Evolutionary conservation across 495 filamentous ascomycete species (phyloP).

Genomic region (Podospora bellae-mahoneyi): DNA sequence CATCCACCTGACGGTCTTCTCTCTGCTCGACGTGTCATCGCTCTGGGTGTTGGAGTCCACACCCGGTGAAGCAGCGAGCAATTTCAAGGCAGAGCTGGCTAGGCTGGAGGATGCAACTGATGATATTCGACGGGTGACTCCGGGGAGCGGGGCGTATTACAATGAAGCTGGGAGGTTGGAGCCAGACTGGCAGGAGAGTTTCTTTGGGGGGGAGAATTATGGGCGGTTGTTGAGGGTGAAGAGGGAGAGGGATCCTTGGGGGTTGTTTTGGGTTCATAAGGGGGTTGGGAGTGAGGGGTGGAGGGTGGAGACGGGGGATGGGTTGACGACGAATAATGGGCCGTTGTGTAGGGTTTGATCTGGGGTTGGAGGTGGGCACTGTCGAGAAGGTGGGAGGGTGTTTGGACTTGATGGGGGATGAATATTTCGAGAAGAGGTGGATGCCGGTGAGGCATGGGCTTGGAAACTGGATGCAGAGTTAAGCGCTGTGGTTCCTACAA

Average conservation of each 20-base stretch:
- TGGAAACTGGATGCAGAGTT: not conserved
- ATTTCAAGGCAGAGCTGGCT: not conserved
- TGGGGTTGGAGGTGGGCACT: too few relatives aligned
- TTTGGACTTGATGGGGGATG: not conserved
- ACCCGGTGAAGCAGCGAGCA: not conserved
- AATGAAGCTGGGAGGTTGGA: constrained; percentile 52
- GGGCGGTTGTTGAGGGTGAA: constrained; percentile 47
- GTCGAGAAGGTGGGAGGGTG: not conserved
- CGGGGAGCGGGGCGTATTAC: constrained; percentile 42
- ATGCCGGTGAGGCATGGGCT: not conserved
- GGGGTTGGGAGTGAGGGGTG: constrained; percentile 53
- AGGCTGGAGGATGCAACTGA: constrained; percentile 14
- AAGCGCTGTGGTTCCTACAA: not conserved
- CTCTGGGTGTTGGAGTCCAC: not conserved
- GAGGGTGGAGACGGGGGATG: constrained; percentile 26
- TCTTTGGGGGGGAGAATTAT: constrained; percentile 53
- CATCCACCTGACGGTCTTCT: not conserved
- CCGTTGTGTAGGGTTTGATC: constrained; percentile 26
- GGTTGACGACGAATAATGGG: constrained; percentile 30
- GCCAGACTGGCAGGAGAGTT: constrained; percentile 57
- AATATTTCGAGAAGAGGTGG: not conserved
- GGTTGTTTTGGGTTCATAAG: constrained; percentile 52
- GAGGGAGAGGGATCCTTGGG: constrained; percentile 50
- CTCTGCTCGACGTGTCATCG: not conserved
- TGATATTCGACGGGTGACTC: constrained; percentile 22